Conservation (phyloP, 2,329 filamentous ascomycete species). For the Claviceps purpurea region DNA sequence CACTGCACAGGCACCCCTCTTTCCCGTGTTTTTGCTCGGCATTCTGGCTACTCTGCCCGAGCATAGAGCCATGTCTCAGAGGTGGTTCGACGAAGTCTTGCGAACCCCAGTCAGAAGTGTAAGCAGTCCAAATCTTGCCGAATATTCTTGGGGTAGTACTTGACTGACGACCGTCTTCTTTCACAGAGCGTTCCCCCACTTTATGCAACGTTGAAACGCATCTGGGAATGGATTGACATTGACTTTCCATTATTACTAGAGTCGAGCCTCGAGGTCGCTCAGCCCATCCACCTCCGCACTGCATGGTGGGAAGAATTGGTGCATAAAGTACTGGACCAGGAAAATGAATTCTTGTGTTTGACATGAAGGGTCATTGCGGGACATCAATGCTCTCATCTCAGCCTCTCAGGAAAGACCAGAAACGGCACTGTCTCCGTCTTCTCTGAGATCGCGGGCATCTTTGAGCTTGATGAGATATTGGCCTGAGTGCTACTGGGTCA, state of each 20-base stretch:
- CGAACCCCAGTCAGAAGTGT: conserved; percentile 25
- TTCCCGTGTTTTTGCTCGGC: conserved; percentile 28
- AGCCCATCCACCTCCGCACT: conserved; percentile 16
- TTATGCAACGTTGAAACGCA: conserved; percentile 18
- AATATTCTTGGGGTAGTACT: not conserved
- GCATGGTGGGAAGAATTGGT: conserved; percentile 30
- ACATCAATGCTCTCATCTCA: not conserved
- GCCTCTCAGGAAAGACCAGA: conserved; percentile 13
- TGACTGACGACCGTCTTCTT: not conserved
- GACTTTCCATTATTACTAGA: conserved; percentile 12
- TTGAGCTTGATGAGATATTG: conserved; percentile 25
- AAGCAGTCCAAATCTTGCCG: conserved; percentile 11
- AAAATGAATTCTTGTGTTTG: conserved; percentile 24
- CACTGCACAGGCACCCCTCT: conserved; percentile 27
- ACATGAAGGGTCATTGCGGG: conserved; percentile 15
- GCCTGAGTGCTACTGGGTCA: conserved; percentile 14
- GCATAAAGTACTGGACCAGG: conserved; percentile 16
- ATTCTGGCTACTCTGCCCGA: conserved; percentile 18
- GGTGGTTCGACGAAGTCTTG: conserved; percentile 25
- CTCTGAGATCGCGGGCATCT: conserved; percentile 15
- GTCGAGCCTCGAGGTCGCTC: conserved; percentile 7
- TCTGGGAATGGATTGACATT: conserved; percentile 22
- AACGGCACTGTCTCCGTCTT: conserved; percentile 26
- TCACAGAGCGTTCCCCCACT: conserved; percentile 27
- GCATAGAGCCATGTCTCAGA: conserved; percentile 16